Evolutionary conservation across 345 rosid genomes (phyloP), one percentile per base, ranked within the genome.

Genomic region (Aquilaria malaccensis): DNA sequence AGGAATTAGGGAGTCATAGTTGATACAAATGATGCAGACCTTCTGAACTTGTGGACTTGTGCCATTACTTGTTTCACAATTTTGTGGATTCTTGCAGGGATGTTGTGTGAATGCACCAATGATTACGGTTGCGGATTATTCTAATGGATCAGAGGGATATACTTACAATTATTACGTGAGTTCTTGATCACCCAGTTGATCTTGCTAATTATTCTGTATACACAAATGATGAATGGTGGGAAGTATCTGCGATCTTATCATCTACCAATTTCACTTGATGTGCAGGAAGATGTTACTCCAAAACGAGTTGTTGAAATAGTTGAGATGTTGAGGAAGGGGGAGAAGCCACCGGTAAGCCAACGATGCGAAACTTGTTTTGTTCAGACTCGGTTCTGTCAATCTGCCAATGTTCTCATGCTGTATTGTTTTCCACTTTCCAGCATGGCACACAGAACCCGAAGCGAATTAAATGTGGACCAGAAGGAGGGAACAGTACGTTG

Each of bases 61-160:
- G 10, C 43, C 32, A 46, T 64, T 59, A 3, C 52, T 41, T 33
- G 53, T 11, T 55, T 64, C 63, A 62, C 55, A 55, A 56, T 58
- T 43, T 45, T 33, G 29, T 33, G 31, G 15, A 68, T 70, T 74
- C 32, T 63, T 76, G 73, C 86, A 95, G 98, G 98, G 97, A 75
- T 83, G 96, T 69, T 95, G 98, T 61, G 99, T 91, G 46, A 95
- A 95, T 66, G 98, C 99, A 60, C 99, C 96, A 46, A 95, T 95
- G 99, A 95, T 95, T 72, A 88, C 96, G 0, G 98, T 95, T 62
- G 98, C 90, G 4, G 97, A 95, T 79, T 95, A 88, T 66, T 86
- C 94, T 47, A 88, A 82, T 64, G 97, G 98, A 70, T 95, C 96
- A 10, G 94, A 88, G 76, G 98, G 96, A 77, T 95, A 95, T 69